These are phyloP conservation scores for Boletus sp. DNA, from an alignment of 768 basidiomycete genomes.

Conservation along the genomic window DNA sequence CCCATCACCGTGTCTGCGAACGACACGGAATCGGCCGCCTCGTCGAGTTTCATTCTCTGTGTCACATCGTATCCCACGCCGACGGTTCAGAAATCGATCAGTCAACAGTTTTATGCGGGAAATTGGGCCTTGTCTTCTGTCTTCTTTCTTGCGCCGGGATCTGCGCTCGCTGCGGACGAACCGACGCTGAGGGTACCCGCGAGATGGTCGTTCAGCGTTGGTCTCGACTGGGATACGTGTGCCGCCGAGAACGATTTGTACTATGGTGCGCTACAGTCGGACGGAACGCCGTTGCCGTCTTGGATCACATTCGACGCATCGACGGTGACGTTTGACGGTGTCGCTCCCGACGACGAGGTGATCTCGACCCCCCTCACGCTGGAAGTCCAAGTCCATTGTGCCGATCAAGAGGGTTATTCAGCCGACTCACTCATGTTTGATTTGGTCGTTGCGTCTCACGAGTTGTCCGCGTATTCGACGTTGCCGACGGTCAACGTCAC, in stretches of 20 bases:
- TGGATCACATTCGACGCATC: conserved; percentile 74
- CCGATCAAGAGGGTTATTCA: conserved; percentile 72
- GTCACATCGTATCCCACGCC: conserved; percentile 57
- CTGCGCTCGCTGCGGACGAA: conserved; percentile 49
- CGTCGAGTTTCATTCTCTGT: conserved; percentile 54
- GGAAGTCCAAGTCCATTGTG: conserved; percentile 60
- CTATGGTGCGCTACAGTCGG: conserved; percentile 62
- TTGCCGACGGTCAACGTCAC: conserved; percentile 76
- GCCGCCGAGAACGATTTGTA: conserved; percentile 44
- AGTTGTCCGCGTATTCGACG: conserved; percentile 50
- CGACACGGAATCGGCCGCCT: conserved; percentile 49
- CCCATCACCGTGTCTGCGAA: conserved; percentile 63
- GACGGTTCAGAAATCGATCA: conserved; percentile 49
- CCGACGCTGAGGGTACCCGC: conserved; percentile 73
- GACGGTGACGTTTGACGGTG: conserved; percentile 75
- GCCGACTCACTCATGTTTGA: conserved; percentile 60
- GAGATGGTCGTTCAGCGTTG: conserved; percentile 88
- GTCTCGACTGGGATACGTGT: conserved; percentile 69
- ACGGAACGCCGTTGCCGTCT: conserved; percentile 68
- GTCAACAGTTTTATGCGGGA: conserved; percentile 55
- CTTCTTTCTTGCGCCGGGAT: conserved; percentile 58
- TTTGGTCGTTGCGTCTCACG: conserved; percentile 65
- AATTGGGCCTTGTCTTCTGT: conserved; percentile 77
- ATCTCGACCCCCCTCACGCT: conserved; percentile 42
- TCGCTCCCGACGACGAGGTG: conserved; percentile 53